Conservation (phyloP, 1,139 yeast species). For the Petasospora rhodanensis region DNA sequence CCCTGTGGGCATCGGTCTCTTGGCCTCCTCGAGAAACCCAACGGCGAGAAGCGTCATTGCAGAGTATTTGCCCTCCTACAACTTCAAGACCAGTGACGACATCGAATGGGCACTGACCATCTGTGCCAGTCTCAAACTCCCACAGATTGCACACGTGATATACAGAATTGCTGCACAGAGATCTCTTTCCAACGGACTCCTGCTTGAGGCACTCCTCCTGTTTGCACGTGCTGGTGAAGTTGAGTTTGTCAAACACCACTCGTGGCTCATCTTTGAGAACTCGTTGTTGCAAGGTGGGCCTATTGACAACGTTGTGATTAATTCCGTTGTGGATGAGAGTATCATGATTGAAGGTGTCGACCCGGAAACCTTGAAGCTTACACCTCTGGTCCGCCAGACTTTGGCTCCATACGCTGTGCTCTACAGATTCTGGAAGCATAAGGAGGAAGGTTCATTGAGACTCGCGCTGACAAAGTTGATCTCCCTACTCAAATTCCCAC, state of each 20-base stretch:
- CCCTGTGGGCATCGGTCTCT: slow-evolving; percentile 63
- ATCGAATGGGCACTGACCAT: slow-evolving; percentile 73
- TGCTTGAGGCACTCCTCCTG: slow-evolving; percentile 63
- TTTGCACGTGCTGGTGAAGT: slow-evolving; percentile 63
- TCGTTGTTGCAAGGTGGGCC: slow-evolving; percentile 50
- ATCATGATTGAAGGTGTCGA: slow-evolving; percentile 27
- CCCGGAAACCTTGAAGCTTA: slow-evolving; percentile 28
- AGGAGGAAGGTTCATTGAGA: slow-evolving; percentile 25
- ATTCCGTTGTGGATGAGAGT: slow-evolving; percentile 45
- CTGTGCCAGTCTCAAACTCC: slow-evolving; percentile 43
- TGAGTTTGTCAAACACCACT: slow-evolving; percentile 35
- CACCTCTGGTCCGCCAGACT: slow-evolving; percentile 61
- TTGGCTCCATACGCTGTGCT: slow-evolving; percentile 72
- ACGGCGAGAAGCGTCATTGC: slow-evolving; percentile 47
- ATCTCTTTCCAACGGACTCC: slow-evolving; percentile 31
- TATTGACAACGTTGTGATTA: slow-evolving; percentile 50
- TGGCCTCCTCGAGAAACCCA: slow-evolving; percentile 35
- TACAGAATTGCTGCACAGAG: slow-evolving; percentile 35
- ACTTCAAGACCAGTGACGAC: slow-evolving; percentile 65
- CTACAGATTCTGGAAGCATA: slow-evolving; percentile 40
- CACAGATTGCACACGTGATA: slow-evolving; percentile 50
- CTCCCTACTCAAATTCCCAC: slow-evolving; percentile 57
- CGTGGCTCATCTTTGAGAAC: slow-evolving; percentile 57
- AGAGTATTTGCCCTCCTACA: slow-evolving; percentile 56
- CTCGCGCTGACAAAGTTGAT: slow-evolving; percentile 38